phyloP scores from a whole-genome alignment of 768 basidiomycete species.

The Scleroderma citrinum region DNA sequence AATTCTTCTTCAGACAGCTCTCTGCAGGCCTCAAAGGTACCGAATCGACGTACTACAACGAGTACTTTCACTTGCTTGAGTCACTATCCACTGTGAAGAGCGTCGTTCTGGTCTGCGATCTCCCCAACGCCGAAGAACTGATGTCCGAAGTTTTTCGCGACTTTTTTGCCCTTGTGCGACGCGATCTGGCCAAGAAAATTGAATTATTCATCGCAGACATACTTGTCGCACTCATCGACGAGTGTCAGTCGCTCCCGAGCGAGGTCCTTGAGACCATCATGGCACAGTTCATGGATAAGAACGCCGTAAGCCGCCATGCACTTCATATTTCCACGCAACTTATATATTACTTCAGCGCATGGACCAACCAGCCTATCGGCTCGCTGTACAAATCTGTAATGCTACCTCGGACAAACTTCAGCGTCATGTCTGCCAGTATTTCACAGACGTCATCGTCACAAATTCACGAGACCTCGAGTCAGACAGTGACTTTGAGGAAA shows the following conservation, averaged over 20 bases:
- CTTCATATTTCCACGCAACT: constrained; percentile 1
- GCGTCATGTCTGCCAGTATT: constrained; percentile 86
- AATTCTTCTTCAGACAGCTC: constrained; percentile 92
- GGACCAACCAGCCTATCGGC: constrained; percentile 71
- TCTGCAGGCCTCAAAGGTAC: constrained; percentile 63
- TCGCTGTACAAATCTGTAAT: constrained; percentile 85
- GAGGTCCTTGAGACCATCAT: constrained; percentile 79
- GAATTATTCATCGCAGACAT: constrained; percentile 87
- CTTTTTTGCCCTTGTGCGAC: constrained; percentile 75
- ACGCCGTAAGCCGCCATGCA: constrained; percentile 45
- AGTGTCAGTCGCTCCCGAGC: constrained; percentile 67
- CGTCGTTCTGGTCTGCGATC: constrained; percentile 88
- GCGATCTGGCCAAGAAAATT: constrained; percentile 72
- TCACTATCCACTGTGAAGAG: constrained; percentile 92
- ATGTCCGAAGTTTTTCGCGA: constrained; percentile 78
- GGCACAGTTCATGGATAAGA: constrained; percentile 80
- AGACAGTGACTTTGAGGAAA: constrained; percentile 56
- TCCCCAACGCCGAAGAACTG: constrained; percentile 81
- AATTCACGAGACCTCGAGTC: constrained; percentile 49
- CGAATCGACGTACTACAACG: constrained; percentile 80
- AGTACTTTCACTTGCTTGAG: constrained; percentile 94
- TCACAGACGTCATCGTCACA: constrained; percentile 79
- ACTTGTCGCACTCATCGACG: constrained; percentile 84
- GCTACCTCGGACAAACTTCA: constrained; percentile 80
- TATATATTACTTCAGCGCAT: constrained; percentile 37